Evolutionary conservation across 495 filamentous ascomycete species (phyloP), one percentile per base, ranked within the genome.

Genomic region (Pseudoneurospora amorphoporcata): DNA sequence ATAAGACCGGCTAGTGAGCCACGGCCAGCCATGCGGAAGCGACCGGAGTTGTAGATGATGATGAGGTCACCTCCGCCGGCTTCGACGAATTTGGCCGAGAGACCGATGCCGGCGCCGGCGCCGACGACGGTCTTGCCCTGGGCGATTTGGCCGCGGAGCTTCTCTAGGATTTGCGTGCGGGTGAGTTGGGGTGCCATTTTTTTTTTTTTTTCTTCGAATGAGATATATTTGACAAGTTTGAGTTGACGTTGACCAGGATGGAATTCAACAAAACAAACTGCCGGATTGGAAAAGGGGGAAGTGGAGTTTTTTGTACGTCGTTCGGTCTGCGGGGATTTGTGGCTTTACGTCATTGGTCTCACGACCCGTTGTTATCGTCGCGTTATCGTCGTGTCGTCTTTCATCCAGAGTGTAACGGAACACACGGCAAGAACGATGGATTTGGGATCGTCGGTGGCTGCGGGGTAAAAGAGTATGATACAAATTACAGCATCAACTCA

Each of bases 21-120:
- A 29, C 87, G 82, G 2, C 90, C 90, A 3, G 90, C 90, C 91
- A 93, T 92, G 40, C 90, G 89, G 81, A 90, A 93, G 35, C 90
- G 87, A 2, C 90, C 91, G 42, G 86, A 88, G 81, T 92, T 92
- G 83, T 92, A 92, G 80, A 92, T 83, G 71, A 92, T 86, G 71
- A 92, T 90, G 37, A 92, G 84, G 74, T 92, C 89, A 68, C 83
- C 86, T 72, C 90, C 89, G 73, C 89, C 90, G 40, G 85, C 83
- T 77, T 92, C 90, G 77, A 91, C 82, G 75, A 85, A 89, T 76
- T 93, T 92, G 73, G 90, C 90, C 1, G 90, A 90, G 6, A 92
- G 87, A 9, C 90, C 90, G 76, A 90, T 92, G 86, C 89, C 90
- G 71, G 90, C 90, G 39, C 90, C 90, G 9, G 89, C 90, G 23